phyloP scores from a whole-genome alignment of 164 flowering plant genomes.

The Chimonanthus praecox region DNA sequence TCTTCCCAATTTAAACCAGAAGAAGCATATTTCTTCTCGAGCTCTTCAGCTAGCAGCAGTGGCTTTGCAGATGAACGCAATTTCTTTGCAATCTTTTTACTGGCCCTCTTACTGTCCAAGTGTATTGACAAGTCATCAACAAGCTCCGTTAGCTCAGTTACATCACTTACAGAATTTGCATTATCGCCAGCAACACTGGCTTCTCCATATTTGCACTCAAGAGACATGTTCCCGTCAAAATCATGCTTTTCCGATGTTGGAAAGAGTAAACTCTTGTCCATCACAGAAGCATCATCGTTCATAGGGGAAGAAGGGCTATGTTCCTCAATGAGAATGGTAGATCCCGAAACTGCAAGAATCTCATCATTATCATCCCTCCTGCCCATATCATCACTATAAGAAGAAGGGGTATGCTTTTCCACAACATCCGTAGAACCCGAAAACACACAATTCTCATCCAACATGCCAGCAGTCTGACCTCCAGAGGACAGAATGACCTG shows the following conservation, averaged over 20 bases:
- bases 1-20: constrained; percentile 87
- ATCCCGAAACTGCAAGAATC: constrained; percentile 1
- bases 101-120: constrained; percentile 37
- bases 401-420: constrained; percentile 1
- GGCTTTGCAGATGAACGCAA: constrained; percentile 40
- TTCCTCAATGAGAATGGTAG: neutral
- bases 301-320: constrained; percentile 6
- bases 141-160: constrained; percentile 40
- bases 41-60: constrained; percentile 82
- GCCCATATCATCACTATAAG: neutral
- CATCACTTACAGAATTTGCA: constrained; percentile 32
- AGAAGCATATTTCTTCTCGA: constrained; percentile 81
- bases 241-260: constrained; percentile 7
- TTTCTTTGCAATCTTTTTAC: constrained; percentile 38
- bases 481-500: neutral
- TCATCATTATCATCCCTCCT: constrained; percentile 3
- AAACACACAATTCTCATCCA: constrained; percentile 1
- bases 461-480: neutral
- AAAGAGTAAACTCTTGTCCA: constrained; percentile 3
- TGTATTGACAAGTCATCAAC: constrained; percentile 47
- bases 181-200: constrained; percentile 24
- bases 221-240: constrained; percentile 6
- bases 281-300: constrained; percentile 10
- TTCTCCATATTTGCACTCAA: constrained; percentile 18
- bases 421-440: constrained; percentile 6